Evolutionary conservation across 2,329 filamentous ascomycete species (phyloP).

Genomic region (Beauveria medogensis): DNA sequence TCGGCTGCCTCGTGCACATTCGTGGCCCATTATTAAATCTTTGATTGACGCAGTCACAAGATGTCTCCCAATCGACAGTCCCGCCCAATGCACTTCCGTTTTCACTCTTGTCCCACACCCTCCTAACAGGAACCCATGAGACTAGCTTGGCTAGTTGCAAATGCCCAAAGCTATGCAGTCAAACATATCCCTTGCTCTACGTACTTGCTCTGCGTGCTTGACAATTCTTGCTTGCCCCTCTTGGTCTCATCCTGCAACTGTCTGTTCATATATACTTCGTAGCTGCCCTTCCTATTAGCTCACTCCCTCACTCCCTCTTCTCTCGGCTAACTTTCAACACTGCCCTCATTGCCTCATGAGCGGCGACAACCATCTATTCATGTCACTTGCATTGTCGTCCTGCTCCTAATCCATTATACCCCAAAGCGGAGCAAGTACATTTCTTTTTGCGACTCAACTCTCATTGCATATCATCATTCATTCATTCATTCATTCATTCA

Average conservation of each 20-base stretch:
- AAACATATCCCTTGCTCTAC: neutral
- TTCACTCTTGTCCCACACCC: neutral
- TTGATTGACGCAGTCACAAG: neutral
- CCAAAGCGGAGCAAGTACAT: slow-evolving; percentile 6
- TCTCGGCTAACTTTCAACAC: neutral
- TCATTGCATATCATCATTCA: neutral
- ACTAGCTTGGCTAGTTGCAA: neutral
- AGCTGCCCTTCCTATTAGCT: neutral
- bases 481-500: neutral
- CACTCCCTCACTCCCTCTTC: neutral
- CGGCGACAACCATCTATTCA: neutral
- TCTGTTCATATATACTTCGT: slow-evolving; percentile 4
- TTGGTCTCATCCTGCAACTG: neutral
- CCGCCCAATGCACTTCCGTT: neutral
- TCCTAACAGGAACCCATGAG: neutral
- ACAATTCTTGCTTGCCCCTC: neutral
- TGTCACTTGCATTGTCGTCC: neutral
- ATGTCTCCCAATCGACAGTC: neutral
- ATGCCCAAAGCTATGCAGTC: neutral
- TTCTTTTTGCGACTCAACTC: neutral
- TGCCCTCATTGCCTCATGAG: neutral
- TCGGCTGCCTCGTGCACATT: neutral
- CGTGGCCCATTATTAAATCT: neutral
- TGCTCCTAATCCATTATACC: slow-evolving; percentile 2
- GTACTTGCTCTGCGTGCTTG: neutral